Conservation (phyloP, 208 protist genomes). For the Wallacemonas collosoma region DNA sequence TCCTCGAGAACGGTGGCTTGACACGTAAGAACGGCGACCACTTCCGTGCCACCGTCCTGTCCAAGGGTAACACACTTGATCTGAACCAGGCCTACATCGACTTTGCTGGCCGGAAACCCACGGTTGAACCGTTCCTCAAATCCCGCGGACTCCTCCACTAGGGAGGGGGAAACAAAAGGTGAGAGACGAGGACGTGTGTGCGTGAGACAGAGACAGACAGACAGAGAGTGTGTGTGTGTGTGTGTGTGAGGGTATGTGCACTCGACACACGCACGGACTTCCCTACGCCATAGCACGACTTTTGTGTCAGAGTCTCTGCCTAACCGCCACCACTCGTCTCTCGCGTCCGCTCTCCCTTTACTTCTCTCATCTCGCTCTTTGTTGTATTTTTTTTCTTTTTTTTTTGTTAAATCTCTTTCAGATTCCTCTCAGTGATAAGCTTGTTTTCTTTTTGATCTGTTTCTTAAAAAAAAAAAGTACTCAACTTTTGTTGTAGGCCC, state of each 20-base stretch:
- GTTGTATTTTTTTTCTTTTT: background rate
- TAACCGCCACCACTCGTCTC: background rate
- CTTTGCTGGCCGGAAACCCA: slow-evolving; percentile 43
- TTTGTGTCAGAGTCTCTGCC: too few species aligned
- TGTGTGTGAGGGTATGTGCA: too few species aligned
- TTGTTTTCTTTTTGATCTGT: background rate
- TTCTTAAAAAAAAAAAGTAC: background rate
- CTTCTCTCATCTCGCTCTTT: slow-evolving; percentile 7
- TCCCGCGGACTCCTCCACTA: background rate
- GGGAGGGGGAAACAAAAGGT: background rate
- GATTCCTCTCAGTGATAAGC: background rate
- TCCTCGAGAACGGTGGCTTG: slow-evolving; percentile 65
- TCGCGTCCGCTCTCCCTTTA: background rate
- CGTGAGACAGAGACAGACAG: too few species aligned
- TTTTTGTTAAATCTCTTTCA: background rate
- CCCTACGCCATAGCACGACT: too few species aligned
- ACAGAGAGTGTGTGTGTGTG: too few species aligned
- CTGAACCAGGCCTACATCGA: slow-evolving; percentile 48
- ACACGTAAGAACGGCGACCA: slow-evolving; percentile 52
- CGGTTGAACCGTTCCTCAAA: slow-evolving; percentile 4
- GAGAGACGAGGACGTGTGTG: too few species aligned
- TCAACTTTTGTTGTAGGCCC: slow-evolving; percentile 1
- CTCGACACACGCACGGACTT: too few species aligned
- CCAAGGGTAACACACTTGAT: slow-evolving; percentile 48
- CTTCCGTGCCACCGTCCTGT: slow-evolving; percentile 74